These are phyloP conservation scores for Citrus sinensis DNA, from an alignment of 345 rosid species.

Conservation along the genomic window DNA sequence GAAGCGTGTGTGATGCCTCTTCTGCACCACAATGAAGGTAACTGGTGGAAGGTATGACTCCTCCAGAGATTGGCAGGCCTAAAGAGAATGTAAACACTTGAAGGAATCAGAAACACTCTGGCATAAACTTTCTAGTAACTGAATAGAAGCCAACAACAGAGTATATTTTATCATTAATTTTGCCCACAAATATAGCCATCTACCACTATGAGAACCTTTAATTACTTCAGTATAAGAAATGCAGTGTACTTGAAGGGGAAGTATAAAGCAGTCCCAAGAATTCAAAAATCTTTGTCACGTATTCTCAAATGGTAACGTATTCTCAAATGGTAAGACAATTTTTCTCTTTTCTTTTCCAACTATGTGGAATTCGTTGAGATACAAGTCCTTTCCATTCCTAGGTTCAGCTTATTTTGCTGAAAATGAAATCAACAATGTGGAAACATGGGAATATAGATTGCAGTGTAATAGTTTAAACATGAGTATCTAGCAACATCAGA, in stretches of 20 bases:
- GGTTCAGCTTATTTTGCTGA: not conserved
- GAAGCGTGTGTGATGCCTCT: constrained; percentile 76
- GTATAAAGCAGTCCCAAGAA: not conserved
- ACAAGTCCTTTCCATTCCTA: not conserved
- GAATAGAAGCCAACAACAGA: not conserved
- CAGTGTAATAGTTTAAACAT: not conserved
- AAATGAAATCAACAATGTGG: not conserved
- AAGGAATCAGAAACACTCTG: not conserved
- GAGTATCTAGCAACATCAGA: not conserved
- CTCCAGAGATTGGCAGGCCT: constrained; percentile 68
- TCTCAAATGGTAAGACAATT: not conserved
- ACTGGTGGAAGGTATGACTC: constrained; percentile 47
- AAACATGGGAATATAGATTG: not conserved
- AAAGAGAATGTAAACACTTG: not conserved
- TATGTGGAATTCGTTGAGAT: not conserved
- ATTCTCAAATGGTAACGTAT: not conserved
- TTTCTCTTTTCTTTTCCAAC: not conserved
- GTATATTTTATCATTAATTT: not conserved
- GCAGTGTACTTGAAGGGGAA: not conserved
- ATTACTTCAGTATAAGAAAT: not conserved
- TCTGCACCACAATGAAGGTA: constrained; percentile 74
- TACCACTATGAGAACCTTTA: not conserved
- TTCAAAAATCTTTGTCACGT: not conserved
- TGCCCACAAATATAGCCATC: not conserved
- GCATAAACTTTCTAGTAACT: not conserved